phyloP scores from a whole-genome alignment of 768 basidiomycete genomes.

The Termitomyces titanicus region DNA sequence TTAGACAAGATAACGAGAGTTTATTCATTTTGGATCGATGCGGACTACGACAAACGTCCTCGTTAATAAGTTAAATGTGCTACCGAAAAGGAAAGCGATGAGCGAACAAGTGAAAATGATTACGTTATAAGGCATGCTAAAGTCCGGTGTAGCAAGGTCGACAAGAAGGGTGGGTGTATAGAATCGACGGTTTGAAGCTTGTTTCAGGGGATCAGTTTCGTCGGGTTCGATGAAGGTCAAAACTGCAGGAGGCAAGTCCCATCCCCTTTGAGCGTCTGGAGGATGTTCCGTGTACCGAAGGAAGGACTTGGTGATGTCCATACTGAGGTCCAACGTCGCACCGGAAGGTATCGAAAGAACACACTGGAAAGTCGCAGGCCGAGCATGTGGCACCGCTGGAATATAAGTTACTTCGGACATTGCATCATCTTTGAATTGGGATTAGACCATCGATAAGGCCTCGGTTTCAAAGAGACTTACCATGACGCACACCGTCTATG shows the following conservation, averaged over 20 bases:
- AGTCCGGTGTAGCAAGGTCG: conserved; percentile 97
- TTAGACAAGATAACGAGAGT: background rate
- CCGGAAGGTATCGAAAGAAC: conserved; percentile 66
- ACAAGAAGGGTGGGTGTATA: conserved; percentile 83
- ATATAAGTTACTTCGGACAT: conserved; percentile 65
- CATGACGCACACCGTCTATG: conserved; percentile 41
- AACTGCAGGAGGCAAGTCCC: conserved; percentile 90
- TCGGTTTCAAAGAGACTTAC: conserved; percentile 28
- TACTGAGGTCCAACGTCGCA: conserved; percentile 56
- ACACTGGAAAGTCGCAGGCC: conserved; percentile 77
- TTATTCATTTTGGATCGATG: conserved; percentile 17
- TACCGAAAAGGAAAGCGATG: conserved; percentile 91
- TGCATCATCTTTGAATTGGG: conserved; percentile 47
- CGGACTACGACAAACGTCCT: conserved; percentile 67
- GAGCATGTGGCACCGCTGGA: conserved; percentile 62
- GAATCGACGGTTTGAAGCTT: conserved; percentile 36
- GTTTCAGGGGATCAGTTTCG: conserved; percentile 14
- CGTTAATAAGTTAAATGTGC: conserved; percentile 83
- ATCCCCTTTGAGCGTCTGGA: conserved; percentile 92
- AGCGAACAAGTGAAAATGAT: conserved; percentile 95
- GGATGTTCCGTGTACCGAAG: conserved; percentile 94
- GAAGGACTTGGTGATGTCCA: conserved; percentile 82
- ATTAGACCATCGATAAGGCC: background rate
- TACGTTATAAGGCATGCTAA: conserved; percentile 99
- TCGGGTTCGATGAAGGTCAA: conserved; percentile 39